Conservation (phyloP, 169 alveolate species). For the Plasmodium knowlesi region DNA sequence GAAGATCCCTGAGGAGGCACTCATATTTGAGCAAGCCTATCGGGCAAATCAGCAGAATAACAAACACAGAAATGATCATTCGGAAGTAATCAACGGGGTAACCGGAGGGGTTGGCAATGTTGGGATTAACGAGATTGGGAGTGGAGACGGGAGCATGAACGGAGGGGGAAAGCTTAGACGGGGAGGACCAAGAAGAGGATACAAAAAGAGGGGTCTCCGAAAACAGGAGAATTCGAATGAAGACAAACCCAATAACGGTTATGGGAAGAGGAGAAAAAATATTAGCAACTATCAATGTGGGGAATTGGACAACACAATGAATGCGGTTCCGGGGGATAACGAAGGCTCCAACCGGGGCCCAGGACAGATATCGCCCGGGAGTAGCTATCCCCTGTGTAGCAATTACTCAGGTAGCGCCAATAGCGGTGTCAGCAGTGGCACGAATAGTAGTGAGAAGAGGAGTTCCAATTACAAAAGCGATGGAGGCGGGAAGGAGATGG, state of each 20-base stretch:
- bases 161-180: neutral
- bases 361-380: neutral
- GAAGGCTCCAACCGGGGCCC: neutral
- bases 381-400: neutral
- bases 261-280: neutral
- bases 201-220: neutral
- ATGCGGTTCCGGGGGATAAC: neutral
- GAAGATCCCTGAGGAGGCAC: constrained; percentile 76
- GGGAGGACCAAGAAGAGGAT: neutral
- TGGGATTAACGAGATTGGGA: neutral
- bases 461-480: neutral
- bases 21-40: constrained; percentile 56
- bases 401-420: neutral
- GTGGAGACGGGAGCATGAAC: neutral
- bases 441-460: neutral
- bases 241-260: neutral
- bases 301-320: neutral
- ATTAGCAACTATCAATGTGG: neutral
- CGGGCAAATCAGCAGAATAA: constrained; percentile 71
- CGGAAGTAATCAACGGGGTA: constrained; percentile 29
- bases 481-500: neutral
- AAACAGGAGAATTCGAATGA: neutral
- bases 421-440: neutral
- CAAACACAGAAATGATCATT: constrained; percentile 63
- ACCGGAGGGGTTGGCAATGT: neutral